These are phyloP conservation scores for Globisporangium cederbergense DNA, from an alignment of 352 stramenopile genomes.

Conservation along the genomic window DNA sequence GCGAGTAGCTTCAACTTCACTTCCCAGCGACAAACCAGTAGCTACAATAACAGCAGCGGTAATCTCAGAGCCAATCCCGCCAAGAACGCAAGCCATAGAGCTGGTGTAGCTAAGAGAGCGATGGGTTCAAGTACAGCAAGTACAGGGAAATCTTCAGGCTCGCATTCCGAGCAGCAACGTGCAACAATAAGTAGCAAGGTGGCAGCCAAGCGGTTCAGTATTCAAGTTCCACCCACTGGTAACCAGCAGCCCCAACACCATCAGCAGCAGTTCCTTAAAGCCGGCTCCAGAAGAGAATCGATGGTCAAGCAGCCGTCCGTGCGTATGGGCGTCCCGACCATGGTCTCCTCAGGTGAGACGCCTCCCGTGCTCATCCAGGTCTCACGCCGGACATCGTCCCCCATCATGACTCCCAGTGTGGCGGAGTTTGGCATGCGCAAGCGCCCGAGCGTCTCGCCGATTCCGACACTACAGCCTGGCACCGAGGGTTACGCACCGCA, in stretches of 20 bases:
- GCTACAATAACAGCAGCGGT: background rate
- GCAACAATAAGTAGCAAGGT: background rate
- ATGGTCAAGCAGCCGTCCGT: slow-evolving; percentile 14
- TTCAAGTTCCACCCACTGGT: background rate
- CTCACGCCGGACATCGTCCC: slow-evolving; percentile 54
- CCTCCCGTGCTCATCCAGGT: slow-evolving; percentile 48
- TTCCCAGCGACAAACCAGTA: background rate
- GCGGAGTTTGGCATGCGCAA: slow-evolving; percentile 30
- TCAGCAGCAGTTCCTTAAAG: slow-evolving; percentile 4
- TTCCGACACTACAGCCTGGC: slow-evolving; percentile 17
- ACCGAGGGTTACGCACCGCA: slow-evolving; percentile 4
- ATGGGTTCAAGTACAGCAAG: background rate
- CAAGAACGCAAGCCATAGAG: background rate
- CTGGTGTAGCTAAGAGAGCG: background rate
- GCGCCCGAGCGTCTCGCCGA: slow-evolving; percentile 54
- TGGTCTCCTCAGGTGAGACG: background rate
- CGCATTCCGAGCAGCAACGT: background rate
- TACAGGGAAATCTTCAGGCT: background rate
- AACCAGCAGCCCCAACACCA: background rate
- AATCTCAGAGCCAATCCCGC: background rate
- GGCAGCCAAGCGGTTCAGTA: slow-evolving; percentile 2
- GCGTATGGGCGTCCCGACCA: slow-evolving; percentile 9
- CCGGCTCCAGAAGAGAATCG: slow-evolving; percentile 7
- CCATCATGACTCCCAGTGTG: slow-evolving; percentile 29
- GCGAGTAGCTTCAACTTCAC: background rate